Base-by-base conservation (phyloP, 1,139 yeast species). In the Debaryomycetaceae sp. region DNA sequence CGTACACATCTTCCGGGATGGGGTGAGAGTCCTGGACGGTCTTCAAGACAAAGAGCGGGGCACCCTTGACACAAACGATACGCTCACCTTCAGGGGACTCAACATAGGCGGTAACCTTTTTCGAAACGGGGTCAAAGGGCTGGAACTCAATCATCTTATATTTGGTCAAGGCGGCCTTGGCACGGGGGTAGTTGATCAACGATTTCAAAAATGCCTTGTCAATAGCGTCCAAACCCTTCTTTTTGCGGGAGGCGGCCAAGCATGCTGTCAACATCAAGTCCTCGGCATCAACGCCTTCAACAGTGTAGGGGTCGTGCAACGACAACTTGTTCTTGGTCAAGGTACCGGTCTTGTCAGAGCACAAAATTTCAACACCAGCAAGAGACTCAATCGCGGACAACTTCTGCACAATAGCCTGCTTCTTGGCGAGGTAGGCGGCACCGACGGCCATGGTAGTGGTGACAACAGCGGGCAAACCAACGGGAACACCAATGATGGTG, bases 391-490 rank as follows among this genome's bases (percentile, higher is more conserved):
- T 87, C 46, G 97, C 97, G 62, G 95, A 83, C 56, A 87, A 76
- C 66, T 87, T 87, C 71, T 87, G 96, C 49, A 87, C 97, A 73
- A 87, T 87, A 51, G 96, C 97, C 71, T 86, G 86, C 68, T 86
- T 86, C 77, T 86, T 86, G 54, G 97, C 97, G 57, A 87, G 75
- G 83, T 86, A 86, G 58, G 96, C 96, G 60, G 97, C 97, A 77
- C 96, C 96, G 63, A 87, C 97, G 64, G 97, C 97, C 93, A 87
- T 85, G 62, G 97, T 87, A 53, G 96, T 87, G 72, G 97, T 87
- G 51, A 87, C 95, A 58, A 87, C 97, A 62, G 95, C 97, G 63
- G 97, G 97, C 59, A 87, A 77, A 81, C 97, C 97, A 53, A 87
- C 98, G 65, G 98, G 98, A 49, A 90, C 98, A 82, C 98, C 98